phyloP scores from a whole-genome alignment of 441 rosid species.

The Syzygium syzygioides region DNA sequence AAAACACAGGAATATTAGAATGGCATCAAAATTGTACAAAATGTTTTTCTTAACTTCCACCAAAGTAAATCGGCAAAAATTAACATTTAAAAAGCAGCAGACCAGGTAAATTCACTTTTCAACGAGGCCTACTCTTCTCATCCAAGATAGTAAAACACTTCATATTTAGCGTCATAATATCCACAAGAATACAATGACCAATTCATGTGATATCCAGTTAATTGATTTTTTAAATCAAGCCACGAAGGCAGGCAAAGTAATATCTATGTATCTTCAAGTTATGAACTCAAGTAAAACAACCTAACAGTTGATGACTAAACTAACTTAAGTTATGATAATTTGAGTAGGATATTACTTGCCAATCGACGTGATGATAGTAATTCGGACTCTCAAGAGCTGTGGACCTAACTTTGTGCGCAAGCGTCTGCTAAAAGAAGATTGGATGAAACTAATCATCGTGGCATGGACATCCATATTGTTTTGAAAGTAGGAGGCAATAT shows the following conservation, averaged over 20 bases:
- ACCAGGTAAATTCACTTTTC: background rate
- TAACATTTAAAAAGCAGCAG: too few relatives aligned
- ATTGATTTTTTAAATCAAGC: background rate
- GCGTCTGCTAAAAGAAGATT: too few relatives aligned
- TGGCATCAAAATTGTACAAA: background rate
- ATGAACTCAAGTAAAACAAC: too few relatives aligned
- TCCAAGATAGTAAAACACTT: background rate
- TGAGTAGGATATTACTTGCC: background rate
- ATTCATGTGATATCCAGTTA: too few relatives aligned
- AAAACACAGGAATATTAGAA: background rate
- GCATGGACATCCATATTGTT: background rate
- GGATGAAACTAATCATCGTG: background rate
- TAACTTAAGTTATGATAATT: background rate
- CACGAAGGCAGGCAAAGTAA: background rate
- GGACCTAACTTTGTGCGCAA: background rate
- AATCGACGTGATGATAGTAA: background rate
- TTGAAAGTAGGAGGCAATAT: background rate
- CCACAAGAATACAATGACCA: background rate
- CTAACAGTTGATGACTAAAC: too few relatives aligned
- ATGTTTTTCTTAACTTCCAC: background rate
- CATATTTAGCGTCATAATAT: too few relatives aligned
- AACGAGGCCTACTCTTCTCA: background rate
- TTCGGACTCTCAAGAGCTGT: background rate
- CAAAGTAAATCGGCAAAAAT: background rate
- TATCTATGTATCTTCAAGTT: too few relatives aligned